Evolutionary conservation across 2,329 filamentous ascomycete species (phyloP).

Genomic region (Diaporthe australafricana): DNA sequence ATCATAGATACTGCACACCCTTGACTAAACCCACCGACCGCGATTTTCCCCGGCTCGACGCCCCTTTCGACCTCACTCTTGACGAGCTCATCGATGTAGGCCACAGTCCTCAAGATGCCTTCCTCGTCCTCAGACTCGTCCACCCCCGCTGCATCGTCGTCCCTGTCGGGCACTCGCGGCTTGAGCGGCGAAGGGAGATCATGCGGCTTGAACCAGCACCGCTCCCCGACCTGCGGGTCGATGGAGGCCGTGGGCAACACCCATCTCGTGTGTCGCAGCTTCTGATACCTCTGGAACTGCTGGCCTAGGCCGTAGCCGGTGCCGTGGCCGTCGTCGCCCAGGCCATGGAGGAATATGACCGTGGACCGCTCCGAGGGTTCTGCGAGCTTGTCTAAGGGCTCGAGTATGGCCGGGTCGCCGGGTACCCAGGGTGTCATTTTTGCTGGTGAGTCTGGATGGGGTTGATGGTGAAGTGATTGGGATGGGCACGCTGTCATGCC

Average conservation of each 20-base stretch:
- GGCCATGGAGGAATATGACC: slow-evolving; percentile 33
- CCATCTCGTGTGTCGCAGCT: slow-evolving; percentile 28
- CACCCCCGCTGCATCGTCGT: not conserved
- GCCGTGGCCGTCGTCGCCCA: slow-evolving; percentile 33
- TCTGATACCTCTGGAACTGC: slow-evolving; percentile 32
- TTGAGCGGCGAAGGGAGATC: slow-evolving; percentile 24
- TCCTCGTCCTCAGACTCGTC: slow-evolving; percentile 17
- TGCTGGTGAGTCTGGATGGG: not conserved
- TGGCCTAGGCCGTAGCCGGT: slow-evolving; percentile 33
- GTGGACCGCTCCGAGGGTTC: slow-evolving; percentile 17
- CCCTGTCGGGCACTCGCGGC: slow-evolving; percentile 6
- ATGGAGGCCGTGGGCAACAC: slow-evolving; percentile 22
- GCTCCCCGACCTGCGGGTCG: slow-evolving; percentile 26
- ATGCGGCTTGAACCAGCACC: slow-evolving; percentile 33
- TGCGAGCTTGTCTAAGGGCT: slow-evolving; percentile 23
- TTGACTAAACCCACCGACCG: slow-evolving; percentile 32
- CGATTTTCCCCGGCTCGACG: slow-evolving; percentile 23
- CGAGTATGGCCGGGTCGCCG: slow-evolving; percentile 26
- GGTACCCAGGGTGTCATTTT: slow-evolving; percentile 6
- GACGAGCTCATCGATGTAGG: slow-evolving; percentile 27
- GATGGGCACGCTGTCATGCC: not conserved
- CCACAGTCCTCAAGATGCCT: slow-evolving; percentile 26
- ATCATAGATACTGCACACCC: slow-evolving; percentile 33
- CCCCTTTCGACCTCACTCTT: slow-evolving; percentile 18
- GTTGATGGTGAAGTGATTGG: not conserved